Conservation (phyloP, 768 basidiomycete genomes). For the Galerina marginata region DNA sequence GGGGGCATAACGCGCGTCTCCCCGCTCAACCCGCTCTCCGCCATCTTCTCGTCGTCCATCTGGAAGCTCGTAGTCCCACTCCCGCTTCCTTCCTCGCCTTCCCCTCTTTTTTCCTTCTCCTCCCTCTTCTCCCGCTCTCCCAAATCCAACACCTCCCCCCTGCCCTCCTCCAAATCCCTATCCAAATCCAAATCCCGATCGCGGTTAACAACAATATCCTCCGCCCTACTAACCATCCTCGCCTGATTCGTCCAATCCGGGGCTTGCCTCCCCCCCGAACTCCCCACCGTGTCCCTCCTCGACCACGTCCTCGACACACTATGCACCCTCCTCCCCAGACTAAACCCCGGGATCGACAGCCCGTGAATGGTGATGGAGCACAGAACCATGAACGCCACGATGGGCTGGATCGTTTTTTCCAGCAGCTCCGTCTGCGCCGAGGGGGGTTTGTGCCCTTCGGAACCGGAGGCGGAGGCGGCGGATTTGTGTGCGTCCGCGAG, state of each 20-base stretch:
- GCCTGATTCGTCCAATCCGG: conserved; percentile 90
- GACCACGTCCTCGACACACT: conserved; percentile 91
- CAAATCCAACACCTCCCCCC: conserved; percentile 41
- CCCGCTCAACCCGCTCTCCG: conserved; percentile 12
- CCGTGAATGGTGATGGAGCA: conserved; percentile 89
- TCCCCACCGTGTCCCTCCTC: conserved; percentile 55
- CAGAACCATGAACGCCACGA: conserved; percentile 94
- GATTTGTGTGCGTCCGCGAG: conserved; percentile 45
- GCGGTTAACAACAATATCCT: conserved; percentile 86
- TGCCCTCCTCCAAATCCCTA: conserved; percentile 26
- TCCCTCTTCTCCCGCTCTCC: conserved; percentile 23
- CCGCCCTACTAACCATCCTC: conserved; percentile 68
- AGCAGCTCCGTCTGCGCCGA: conserved; percentile 63
- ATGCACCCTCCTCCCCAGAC: conserved; percentile 90
- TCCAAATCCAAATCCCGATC: conserved; percentile 46
- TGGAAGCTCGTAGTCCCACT: too few relatives aligned
- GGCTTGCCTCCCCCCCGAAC: conserved; percentile 12
- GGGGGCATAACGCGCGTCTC: conserved; percentile 6
- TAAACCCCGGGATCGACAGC: conserved; percentile 93
- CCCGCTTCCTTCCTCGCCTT: conserved; percentile 4
- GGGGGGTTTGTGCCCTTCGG: not conserved
- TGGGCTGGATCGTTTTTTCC: conserved; percentile 82
- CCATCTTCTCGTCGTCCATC: conserved; percentile 3
- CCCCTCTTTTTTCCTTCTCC: conserved; percentile 18
- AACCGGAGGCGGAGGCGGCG: not conserved